phyloP scores from a whole-genome alignment of 2,329 filamentous ascomycete genomes.

The Ascochyta clinopodiicola region DNA sequence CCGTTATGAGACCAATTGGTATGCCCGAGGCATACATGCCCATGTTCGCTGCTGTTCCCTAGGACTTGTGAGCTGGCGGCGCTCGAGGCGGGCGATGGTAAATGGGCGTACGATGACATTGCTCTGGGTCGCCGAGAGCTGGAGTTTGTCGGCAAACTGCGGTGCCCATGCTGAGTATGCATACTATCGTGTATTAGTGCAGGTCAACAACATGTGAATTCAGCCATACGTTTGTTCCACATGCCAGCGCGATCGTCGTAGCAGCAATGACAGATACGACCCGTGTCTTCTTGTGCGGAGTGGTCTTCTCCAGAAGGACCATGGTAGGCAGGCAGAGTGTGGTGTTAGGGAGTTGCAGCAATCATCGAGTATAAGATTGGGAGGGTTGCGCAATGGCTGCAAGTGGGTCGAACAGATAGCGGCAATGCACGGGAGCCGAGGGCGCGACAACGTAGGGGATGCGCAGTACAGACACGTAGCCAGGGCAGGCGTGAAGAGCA shows the following conservation, averaged over 20 bases:
- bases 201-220: neutral
- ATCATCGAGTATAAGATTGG: constrained; percentile 13
- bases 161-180: constrained; percentile 98
- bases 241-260: constrained; percentile 83
- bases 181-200: constrained; percentile 68
- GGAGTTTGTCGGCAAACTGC: constrained; percentile 86
- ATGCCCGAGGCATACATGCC: constrained; percentile 95
- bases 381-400: constrained; percentile 18
- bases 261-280: constrained; percentile 84
- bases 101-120: constrained; percentile 77
- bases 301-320: constrained; percentile 36
- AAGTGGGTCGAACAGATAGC: constrained; percentile 20
- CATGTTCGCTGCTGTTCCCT: constrained; percentile 76
- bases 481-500: neutral
- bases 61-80: constrained; percentile 34
- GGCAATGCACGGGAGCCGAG: constrained; percentile 13
- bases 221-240: constrained; percentile 82
- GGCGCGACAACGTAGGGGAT: neutral
- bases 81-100: neutral
- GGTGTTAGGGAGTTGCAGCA: constrained; percentile 22
- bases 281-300: constrained; percentile 67
- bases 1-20: constrained; percentile 86
- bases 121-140: constrained; percentile 87
- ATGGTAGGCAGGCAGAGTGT: constrained; percentile 26
- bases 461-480: neutral